These are phyloP conservation scores for Microcos paniculata DNA, from an alignment of 345 rosid species.

Conservation along the genomic window DNA sequence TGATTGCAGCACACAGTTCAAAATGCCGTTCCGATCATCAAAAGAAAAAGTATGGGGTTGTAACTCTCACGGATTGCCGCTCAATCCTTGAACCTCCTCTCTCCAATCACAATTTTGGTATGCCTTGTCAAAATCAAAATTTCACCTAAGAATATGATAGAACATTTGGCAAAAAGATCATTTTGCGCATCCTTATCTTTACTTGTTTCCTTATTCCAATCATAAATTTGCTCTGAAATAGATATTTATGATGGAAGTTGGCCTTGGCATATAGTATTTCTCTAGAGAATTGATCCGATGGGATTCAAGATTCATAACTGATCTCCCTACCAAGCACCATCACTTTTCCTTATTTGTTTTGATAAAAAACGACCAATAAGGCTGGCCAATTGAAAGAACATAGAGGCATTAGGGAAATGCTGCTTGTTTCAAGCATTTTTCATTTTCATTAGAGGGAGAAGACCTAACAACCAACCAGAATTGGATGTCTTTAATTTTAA, in stretches of 20 bases:
- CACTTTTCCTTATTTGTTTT: neutral
- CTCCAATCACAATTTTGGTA: constrained; percentile 36
- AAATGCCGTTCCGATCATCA: constrained; percentile 10
- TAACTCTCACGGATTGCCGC: constrained; percentile 34
- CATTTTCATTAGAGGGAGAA: neutral
- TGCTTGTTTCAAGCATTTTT: neutral
- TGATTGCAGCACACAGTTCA: constrained; percentile 22
- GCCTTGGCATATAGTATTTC: neutral
- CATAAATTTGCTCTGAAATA: neutral
- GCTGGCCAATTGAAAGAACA: neutral
- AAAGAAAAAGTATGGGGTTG: constrained; percentile 28
- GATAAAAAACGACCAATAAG: neutral
- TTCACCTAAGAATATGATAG: neutral
- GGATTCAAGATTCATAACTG: neutral
- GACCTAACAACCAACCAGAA: neutral
- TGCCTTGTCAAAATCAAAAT: neutral
- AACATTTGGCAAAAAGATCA: neutral
- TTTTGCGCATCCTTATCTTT: neutral
- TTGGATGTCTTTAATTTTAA: neutral
- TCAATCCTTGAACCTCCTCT: constrained; percentile 41
- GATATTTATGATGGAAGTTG: neutral
- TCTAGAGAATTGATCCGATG: neutral
- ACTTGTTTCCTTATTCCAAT: neutral
- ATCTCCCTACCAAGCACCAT: neutral
- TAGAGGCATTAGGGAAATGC: neutral